Percentiles rank a stretch among this genome's conserved stretches.
Conservation (phyloP, 768 basidiomycete genomes). For the Lactifluus rugatus region DNA sequence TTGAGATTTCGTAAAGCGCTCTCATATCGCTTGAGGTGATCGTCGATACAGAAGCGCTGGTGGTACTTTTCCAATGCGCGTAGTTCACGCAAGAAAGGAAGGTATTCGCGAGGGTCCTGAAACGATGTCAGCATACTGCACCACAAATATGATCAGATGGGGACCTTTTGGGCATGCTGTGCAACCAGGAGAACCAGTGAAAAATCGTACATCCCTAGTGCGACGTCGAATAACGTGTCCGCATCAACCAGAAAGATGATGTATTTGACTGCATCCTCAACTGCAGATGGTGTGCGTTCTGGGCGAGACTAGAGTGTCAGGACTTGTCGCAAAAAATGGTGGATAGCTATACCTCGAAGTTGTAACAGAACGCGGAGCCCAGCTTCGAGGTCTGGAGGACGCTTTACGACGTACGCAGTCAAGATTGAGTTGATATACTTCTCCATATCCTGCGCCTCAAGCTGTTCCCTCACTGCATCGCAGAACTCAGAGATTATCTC, state of each 20-base stretch:
- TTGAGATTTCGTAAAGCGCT: slow-evolving; percentile 69
- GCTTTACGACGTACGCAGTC: slow-evolving; percentile 88
- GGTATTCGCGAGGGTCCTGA: slow-evolving; percentile 94
- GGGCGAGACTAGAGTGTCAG: background rate
- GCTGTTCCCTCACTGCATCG: slow-evolving; percentile 59
- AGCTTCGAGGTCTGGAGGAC: slow-evolving; percentile 83
- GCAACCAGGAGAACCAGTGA: slow-evolving; percentile 91
- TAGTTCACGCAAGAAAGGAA: slow-evolving; percentile 91
- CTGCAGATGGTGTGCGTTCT: slow-evolving; percentile 59
- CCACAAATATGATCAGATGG: background rate
- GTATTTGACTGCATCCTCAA: slow-evolving; percentile 97
- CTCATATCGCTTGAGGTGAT: slow-evolving; percentile 69
- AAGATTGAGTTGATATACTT: slow-evolving; percentile 86
- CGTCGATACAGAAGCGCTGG: slow-evolving; percentile 87
- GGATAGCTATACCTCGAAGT: slow-evolving; percentile 53
- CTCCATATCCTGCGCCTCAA: slow-evolving; percentile 62
- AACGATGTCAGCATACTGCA: background rate
- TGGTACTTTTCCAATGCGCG: slow-evolving; percentile 70
- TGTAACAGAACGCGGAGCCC: slow-evolving; percentile 65
- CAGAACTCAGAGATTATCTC: slow-evolving; percentile 61
- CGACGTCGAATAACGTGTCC: slow-evolving; percentile 82
- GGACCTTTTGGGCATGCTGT: slow-evolving; percentile 94
- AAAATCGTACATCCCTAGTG: slow-evolving; percentile 99
- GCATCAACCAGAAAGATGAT: slow-evolving; percentile 97
- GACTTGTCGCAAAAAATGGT: background rate